Percentiles rank a stretch among this genome's conserved stretches.
phyloP scores from a whole-genome alignment of 1,139 yeast genomes.

The Eremothecium cymbalariae region DNA sequence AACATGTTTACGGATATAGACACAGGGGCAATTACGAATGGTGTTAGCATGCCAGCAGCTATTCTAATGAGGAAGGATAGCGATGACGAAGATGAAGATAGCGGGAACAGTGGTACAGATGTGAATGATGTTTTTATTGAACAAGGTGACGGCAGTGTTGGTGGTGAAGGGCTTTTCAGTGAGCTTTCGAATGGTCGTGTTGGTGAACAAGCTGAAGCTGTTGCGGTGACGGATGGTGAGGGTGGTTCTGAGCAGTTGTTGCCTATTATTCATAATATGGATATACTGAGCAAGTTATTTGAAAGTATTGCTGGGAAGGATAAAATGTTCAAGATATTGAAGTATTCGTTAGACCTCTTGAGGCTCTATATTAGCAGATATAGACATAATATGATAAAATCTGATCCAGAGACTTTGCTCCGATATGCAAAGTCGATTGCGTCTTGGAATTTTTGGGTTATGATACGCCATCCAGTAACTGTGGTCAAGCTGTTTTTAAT shows the following conservation, averaged over 20 bases:
- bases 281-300: constrained; percentile 45
- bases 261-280: constrained; percentile 25
- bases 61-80: not conserved
- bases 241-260: not conserved
- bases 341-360: constrained; percentile 49
- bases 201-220: too few relatives aligned
- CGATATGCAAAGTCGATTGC: constrained; percentile 24
- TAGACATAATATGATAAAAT: constrained; percentile 24
- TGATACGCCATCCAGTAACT: constrained; percentile 19
- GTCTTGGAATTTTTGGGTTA: constrained; percentile 22
- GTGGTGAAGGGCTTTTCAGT: too few relatives aligned
- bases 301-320: constrained; percentile 60
- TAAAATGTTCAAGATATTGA: constrained; percentile 56
- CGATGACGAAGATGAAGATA: not conserved
- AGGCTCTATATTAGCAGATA: constrained; percentile 42
- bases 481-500: constrained; percentile 15
- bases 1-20: too few relatives aligned
- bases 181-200: too few relatives aligned
- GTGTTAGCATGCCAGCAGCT: too few relatives aligned
- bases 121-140: too few relatives aligned
- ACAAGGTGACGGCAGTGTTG: too few relatives aligned
- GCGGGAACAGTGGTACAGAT: not conserved
- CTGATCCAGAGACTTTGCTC: constrained; percentile 14
- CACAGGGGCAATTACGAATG: too few relatives aligned
- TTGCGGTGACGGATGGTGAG: not conserved